Evolutionary conservation across 257 asterid species (phyloP).

Genomic region (Solanum dulcamara): DNA sequence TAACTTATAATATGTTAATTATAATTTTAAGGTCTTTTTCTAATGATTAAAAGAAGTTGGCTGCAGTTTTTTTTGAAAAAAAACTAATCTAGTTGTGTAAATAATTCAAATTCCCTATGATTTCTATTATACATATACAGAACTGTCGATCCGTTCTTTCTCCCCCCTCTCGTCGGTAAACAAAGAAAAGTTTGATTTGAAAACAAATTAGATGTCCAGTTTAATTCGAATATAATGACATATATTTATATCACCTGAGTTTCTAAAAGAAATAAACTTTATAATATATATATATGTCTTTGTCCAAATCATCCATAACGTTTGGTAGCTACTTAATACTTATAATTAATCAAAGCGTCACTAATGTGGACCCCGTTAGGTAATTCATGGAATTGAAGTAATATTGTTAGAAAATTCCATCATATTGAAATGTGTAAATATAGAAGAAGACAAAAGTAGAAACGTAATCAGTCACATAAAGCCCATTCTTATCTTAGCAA

Average conservation of each 20-base stretch:
- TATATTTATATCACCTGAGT: too few relatives aligned
- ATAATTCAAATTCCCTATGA: too few relatives aligned
- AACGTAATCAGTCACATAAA: background rate
- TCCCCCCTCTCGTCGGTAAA: too few relatives aligned
- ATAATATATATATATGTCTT: background rate
- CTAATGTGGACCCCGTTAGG: background rate
- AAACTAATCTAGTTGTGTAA: background rate
- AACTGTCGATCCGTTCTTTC: too few relatives aligned
- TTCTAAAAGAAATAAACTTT: too few relatives aligned
- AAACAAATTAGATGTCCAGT: background rate
- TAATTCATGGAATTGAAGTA: background rate
- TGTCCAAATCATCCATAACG: background rate
- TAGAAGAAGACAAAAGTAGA: background rate
- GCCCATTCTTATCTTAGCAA: background rate
- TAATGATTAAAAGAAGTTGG: background rate
- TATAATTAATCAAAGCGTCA: background rate
- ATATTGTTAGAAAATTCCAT: too few relatives aligned
- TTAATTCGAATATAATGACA: background rate
- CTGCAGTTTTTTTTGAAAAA: background rate
- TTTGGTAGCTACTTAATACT: too few relatives aligned
- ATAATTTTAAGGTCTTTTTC: too few relatives aligned
- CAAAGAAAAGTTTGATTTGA: background rate
- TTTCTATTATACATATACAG: too few relatives aligned
- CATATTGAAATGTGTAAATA: too few relatives aligned
- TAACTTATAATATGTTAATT: too few relatives aligned